Conservation (phyloP, 108 stramenopile genomes). For the Skeletonema grethae region DNA sequence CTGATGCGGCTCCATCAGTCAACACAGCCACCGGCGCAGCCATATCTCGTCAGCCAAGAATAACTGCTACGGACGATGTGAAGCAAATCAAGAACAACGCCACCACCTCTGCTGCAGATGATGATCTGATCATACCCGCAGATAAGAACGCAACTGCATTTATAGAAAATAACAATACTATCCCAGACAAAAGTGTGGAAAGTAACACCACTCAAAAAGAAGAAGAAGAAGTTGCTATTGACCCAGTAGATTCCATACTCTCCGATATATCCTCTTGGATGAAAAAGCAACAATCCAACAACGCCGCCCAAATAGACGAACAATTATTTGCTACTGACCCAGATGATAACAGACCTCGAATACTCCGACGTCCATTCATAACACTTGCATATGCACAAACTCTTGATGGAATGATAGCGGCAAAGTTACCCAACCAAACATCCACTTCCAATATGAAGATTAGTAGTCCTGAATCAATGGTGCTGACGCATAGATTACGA, state of each 20-base stretch:
- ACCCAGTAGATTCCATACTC: slow-evolving; percentile 12
- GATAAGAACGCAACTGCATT: background rate
- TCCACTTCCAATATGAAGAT: slow-evolving; percentile 59
- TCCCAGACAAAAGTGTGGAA: background rate
- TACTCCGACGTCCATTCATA: slow-evolving; percentile 56
- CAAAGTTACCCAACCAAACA: slow-evolving; percentile 20
- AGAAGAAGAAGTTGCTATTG: background rate
- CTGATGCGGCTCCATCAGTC: background rate
- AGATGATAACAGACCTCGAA: background rate
- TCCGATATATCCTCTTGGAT: slow-evolving; percentile 36
- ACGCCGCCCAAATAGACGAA: background rate
- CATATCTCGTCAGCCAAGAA: background rate
- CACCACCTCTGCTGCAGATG: background rate
- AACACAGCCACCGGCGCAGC: background rate
- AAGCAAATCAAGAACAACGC: slow-evolving; percentile 1
- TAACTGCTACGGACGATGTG: background rate
- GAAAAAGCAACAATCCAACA: slow-evolving; percentile 8
- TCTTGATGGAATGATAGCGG: slow-evolving; percentile 76
- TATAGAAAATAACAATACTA: background rate
- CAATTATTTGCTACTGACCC: background rate
- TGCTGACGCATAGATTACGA: slow-evolving; percentile 73
- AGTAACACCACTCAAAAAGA: slow-evolving; percentile 11
- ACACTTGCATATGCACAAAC: slow-evolving; percentile 79
- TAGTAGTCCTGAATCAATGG: slow-evolving; percentile 60
- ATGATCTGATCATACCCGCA: background rate